Conservation (phyloP, 2,329 filamentous ascomycete genomes). For the Talaromyces sp. region DNA sequence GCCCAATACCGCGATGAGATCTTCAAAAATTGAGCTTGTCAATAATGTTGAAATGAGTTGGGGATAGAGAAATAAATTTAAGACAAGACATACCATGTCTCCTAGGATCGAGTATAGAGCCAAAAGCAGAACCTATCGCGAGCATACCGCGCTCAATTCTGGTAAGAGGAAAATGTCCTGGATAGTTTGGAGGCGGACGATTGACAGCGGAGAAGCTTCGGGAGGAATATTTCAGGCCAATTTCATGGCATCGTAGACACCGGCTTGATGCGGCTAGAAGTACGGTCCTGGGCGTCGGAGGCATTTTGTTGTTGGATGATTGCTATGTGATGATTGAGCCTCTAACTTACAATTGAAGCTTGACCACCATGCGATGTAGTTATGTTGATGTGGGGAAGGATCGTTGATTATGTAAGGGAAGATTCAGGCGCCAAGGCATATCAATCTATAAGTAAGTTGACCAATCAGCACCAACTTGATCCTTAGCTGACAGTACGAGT, state of each 20-base stretch:
- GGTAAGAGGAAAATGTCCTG: conserved; percentile 86
- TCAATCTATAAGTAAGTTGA: too few relatives aligned
- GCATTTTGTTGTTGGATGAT: neutral
- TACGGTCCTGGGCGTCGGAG: neutral
- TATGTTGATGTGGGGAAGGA: too few relatives aligned
- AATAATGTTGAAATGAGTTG: neutral
- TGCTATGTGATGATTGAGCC: neutral
- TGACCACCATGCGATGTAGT: too few relatives aligned
- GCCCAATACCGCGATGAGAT: conserved; percentile 89
- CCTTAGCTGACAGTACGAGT: too few relatives aligned
- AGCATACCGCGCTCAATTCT: conserved; percentile 68
- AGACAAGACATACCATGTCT: conserved; percentile 67
- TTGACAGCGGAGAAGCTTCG: conserved; percentile 72
- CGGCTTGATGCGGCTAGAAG: neutral
- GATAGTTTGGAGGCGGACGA: conserved; percentile 80
- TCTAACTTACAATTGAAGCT: too few relatives aligned
- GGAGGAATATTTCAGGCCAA: conserved; percentile 9
- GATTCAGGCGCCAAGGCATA: too few relatives aligned
- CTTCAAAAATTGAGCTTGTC: conserved; percentile 40
- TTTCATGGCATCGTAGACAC: neutral
- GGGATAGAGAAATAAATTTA: too few relatives aligned
- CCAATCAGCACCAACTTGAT: too few relatives aligned
- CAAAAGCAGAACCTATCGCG: conserved; percentile 56
- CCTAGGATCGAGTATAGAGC: conserved; percentile 66
- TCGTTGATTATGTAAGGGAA: too few relatives aligned